These are phyloP conservation scores for Aureobasidium musti DNA, from an alignment of 2,329 filamentous ascomycete genomes.

Conservation along the genomic window DNA sequence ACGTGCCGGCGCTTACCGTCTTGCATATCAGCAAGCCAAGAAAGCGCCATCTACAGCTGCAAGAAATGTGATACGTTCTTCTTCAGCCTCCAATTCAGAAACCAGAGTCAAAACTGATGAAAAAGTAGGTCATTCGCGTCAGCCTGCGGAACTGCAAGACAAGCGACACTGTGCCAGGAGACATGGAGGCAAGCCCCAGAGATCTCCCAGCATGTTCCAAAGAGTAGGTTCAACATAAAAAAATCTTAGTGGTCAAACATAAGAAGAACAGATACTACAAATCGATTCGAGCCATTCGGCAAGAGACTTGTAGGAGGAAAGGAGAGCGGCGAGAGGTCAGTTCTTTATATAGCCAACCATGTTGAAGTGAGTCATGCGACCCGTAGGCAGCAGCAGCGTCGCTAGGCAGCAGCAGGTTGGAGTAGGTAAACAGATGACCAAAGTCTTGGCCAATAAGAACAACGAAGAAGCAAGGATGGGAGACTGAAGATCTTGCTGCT, in stretches of 20 bases:
- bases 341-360: not conserved
- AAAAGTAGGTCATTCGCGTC: slow-evolving; percentile 20
- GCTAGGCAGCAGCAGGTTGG: not conserved
- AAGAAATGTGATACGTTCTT: slow-evolving; percentile 14
- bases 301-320: not conserved
- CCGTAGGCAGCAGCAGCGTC: slow-evolving; percentile 1
- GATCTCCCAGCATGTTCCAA: slow-evolving; percentile 12
- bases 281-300: slow-evolving; percentile 10
- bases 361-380: not conserved
- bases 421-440: not conserved
- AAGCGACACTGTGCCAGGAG: slow-evolving; percentile 21
- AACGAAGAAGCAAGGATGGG: not conserved
- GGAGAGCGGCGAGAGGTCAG: not conserved
- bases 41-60: not conserved
- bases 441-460: not conserved
- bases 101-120: slow-evolving; percentile 19
- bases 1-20: slow-evolving; percentile 19
- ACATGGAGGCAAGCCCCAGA: not conserved
- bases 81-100: slow-evolving; percentile 18
- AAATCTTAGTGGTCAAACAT: slow-evolving; percentile 21
- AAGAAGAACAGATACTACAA: slow-evolving; percentile 25
- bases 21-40: not conserved
- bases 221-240: slow-evolving; percentile 19
- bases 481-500: not conserved
- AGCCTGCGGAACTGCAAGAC: slow-evolving; percentile 21